Evolutionary conservation across 768 basidiomycete genomes (phyloP), one percentile per base, ranked within the genome.

Genomic region (Dioszegia aurantiaca): DNA sequence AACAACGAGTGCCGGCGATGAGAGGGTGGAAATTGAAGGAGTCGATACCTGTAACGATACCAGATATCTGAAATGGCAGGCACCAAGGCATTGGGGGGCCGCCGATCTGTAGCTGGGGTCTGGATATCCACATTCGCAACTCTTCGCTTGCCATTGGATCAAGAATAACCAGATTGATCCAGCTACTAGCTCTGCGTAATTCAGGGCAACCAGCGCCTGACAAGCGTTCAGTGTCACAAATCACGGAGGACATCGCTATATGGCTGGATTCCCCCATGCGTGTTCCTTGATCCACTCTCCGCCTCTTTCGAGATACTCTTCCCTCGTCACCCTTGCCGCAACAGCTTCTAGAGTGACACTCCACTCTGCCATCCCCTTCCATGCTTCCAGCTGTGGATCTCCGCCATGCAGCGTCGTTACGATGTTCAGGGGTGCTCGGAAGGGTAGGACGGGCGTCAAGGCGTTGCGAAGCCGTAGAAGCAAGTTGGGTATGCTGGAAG

Each of bases 271-370:
- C 6, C 92, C 86, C 73, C 90, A 90, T 83, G 87, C 89, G 87
- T 95, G 95, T 71, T 82, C 82, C 75, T 86, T 89, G 59, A 93
- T 80, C 60, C 89, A 82, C 76, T 95, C 92, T 1, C 84, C 85
- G 0, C 95, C 94, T 77, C 85, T 83, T 74, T 99, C 95, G 8
- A 90, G 85, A 64, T 97, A 99, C 73, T 97, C 89, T 4, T 82
- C 84, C 65, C 80, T 81, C 16, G 86, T 89, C 37, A 94, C 83
- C 2, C 83, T 81, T 0, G 84, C 82, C 30, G 71, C 73, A 43
- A 65, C 57, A 46, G 66, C 87, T 19, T 77, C 76, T 17, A 64
- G 65, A 4, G 74, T 77, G 1, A 60, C 27, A 5, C 75, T 70
- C 76, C 81, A 82, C 48, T 81, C 81, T 14, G 89, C 88, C 90